phyloP scores from a whole-genome alignment of 2,329 filamentous ascomycete species.

The Microcera coccophila region DNA sequence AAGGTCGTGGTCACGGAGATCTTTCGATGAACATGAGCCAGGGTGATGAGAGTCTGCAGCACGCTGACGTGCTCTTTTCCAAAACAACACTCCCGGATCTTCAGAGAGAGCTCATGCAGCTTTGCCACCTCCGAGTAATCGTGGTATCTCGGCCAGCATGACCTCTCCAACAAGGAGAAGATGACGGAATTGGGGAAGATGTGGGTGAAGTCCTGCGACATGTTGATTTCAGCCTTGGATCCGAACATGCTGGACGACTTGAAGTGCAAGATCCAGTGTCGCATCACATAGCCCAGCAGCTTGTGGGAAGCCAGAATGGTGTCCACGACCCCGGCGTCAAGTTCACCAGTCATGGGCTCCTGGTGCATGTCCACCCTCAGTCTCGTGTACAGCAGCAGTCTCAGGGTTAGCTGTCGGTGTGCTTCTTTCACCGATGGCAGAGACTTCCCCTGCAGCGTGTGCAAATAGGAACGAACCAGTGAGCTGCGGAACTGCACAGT shows the following conservation, averaged over 20 bases:
- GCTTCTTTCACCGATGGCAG: conserved; percentile 33
- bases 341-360: conserved; percentile 13
- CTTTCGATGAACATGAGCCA: conserved; percentile 32
- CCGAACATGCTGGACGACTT: conserved; percentile 30
- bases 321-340: conserved; percentile 22
- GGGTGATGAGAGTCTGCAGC: conserved; percentile 35
- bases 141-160: conserved; percentile 31
- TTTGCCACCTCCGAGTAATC: conserved; percentile 22
- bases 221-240: conserved; percentile 23
- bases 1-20: conserved; percentile 17
- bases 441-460: conserved; percentile 31
- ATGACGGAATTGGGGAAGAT: conserved; percentile 35
- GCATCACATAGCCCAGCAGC: conserved; percentile 34
- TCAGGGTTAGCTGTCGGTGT: conserved; percentile 32
- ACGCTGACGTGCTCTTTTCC: conserved; percentile 34
- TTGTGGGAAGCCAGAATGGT: conserved; percentile 25
- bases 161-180: conserved; percentile 34
- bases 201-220: conserved; percentile 33
- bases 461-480: conserved; percentile 30
- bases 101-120: conserved; percentile 33
- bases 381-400: conserved; percentile 34
- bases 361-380: conserved; percentile 27
- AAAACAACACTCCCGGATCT: conserved; percentile 34
- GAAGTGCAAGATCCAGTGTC: conserved; percentile 37
- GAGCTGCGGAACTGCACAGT: conserved; percentile 37